Base-by-base conservation (phyloP, 179 eudicot genomes). In the Beta lomatogona region DNA sequence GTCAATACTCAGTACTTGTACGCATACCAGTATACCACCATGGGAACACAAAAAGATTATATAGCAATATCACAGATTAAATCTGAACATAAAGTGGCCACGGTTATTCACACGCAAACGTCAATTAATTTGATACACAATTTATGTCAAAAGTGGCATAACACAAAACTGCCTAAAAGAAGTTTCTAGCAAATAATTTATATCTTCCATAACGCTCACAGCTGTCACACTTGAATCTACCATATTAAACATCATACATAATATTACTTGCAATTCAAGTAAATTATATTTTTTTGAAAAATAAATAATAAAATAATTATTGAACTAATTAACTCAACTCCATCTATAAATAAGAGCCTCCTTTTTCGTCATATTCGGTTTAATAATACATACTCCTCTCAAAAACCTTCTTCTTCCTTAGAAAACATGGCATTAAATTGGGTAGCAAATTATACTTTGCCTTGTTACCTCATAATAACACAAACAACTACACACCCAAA, bases 381-480 rank as follows among this genome's bases (percentile, higher is more conserved):
- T 83, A 83, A 79, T 6, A 79, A 36, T 36, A 36, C 41, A 36
- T 75, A 45, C 53, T 44, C 4, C 46, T 57, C 69, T 44, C 69
- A 75, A 75, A 44, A 71, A 14, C 36, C 59, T 53, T 2, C 41
- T n/a, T 4, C 1, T 48, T 36, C 65, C 25, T 11, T 6, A 71
- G 65, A 57, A 54, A 76, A 0, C 41, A 84, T 81, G 80, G 83
- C 64, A 22, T 63, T 77, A n/a, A 76, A 74, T 7, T 76, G 81
- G 81, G 36, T 78, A 52, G 19, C 67, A 9, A 71, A 36, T 63
- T 70, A 31, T 73, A 79, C 76, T 2, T 31, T 76, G 18, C 77
- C 79, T 19, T 36, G 41, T 36, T 77, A 79, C 22, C 71, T 79
- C 16, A 70, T 77, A 11, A 70, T 77, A 11, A 77, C 80, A 28